These are phyloP conservation scores for Phaeodactylum tricornutum DNA, from an alignment of 108 stramenopile species.

Conservation along the genomic window DNA sequence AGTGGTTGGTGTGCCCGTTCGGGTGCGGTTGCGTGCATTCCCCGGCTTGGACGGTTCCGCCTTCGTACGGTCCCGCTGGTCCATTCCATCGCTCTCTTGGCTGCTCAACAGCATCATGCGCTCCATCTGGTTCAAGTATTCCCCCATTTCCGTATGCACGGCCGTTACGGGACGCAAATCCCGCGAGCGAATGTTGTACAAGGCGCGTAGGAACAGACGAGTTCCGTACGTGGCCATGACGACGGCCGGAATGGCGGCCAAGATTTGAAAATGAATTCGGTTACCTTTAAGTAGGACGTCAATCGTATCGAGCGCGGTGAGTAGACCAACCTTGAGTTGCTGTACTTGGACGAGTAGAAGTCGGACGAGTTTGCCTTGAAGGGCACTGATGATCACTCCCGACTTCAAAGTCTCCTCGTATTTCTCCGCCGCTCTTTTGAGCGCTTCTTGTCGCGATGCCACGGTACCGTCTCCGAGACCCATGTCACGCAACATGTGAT, in stretches of 20 bases:
- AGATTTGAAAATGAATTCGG: slow-evolving; percentile 59
- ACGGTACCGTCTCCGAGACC: slow-evolving; percentile 69
- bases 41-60: background rate
- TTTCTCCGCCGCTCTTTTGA: slow-evolving; percentile 40
- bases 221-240: slow-evolving; percentile 48
- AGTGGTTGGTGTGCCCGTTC: background rate
- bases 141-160: slow-evolving; percentile 69
- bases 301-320: slow-evolving; percentile 64
- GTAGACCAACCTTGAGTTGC: slow-evolving; percentile 68
- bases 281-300: slow-evolving; percentile 66
- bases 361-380: slow-evolving; percentile 39
- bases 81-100: background rate
- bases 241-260: slow-evolving; percentile 66
- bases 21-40: background rate
- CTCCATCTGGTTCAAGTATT: slow-evolving; percentile 52
- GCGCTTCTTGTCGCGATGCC: slow-evolving; percentile 31
- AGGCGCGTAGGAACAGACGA: slow-evolving; percentile 35
- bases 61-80: background rate
- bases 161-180: slow-evolving; percentile 52
- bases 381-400: slow-evolving; percentile 34
- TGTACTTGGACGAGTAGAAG: slow-evolving; percentile 75
- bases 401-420: slow-evolving; percentile 52
- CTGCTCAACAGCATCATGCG: slow-evolving; percentile 30
- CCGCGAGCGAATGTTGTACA: slow-evolving; percentile 54
- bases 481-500: slow-evolving; percentile 69